phyloP scores from a whole-genome alignment of 805 yeast species.

The Metschnikowia reukaufii region DNA sequence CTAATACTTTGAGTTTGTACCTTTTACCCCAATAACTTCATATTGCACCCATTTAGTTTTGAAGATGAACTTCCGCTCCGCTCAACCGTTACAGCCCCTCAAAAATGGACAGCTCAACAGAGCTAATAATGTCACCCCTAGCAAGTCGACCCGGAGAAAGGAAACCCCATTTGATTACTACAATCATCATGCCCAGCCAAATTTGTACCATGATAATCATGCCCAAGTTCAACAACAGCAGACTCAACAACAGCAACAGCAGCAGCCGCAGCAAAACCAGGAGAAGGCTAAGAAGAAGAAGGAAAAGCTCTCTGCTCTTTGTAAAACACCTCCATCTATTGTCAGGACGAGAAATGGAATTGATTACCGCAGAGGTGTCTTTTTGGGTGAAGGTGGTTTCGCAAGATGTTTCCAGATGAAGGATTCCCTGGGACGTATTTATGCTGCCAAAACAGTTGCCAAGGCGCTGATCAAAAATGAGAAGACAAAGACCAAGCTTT shows the following conservation, averaged over 20 bases:
- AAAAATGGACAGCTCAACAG: conserved; percentile 54
- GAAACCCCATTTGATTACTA: conserved; percentile 25
- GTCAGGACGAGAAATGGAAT: conserved; percentile 84
- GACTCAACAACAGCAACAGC: conserved; percentile 10
- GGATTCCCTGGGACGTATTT: conserved; percentile 81
- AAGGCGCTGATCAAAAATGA: conserved; percentile 89
- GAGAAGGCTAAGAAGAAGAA: conserved; percentile 58
- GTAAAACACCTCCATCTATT: conserved; percentile 95
- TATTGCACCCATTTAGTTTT: background rate
- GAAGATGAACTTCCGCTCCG: conserved; percentile 20
- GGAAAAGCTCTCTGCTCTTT: conserved; percentile 84
- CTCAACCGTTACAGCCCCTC: conserved; percentile 55
- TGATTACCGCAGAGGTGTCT: conserved; percentile 86
- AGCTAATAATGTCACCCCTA: conserved; percentile 41
- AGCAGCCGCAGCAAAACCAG: conserved; percentile 23
- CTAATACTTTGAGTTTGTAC: background rate
- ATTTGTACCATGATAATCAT: conserved; percentile 15
- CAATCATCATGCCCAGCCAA: conserved; percentile 17
- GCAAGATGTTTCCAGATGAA: conserved; percentile 98
- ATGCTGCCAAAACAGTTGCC: conserved; percentile 97
- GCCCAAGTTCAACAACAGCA: conserved; percentile 24
- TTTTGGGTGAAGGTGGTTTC: conserved; percentile 97
- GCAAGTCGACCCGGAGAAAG: conserved; percentile 28
- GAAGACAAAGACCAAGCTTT: conserved; percentile 80
- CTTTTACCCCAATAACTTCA: background rate